Evolutionary conservation across 2,329 filamentous ascomycete genomes (phyloP).

Genomic region (Akanthomyces dipterigenus): DNA sequence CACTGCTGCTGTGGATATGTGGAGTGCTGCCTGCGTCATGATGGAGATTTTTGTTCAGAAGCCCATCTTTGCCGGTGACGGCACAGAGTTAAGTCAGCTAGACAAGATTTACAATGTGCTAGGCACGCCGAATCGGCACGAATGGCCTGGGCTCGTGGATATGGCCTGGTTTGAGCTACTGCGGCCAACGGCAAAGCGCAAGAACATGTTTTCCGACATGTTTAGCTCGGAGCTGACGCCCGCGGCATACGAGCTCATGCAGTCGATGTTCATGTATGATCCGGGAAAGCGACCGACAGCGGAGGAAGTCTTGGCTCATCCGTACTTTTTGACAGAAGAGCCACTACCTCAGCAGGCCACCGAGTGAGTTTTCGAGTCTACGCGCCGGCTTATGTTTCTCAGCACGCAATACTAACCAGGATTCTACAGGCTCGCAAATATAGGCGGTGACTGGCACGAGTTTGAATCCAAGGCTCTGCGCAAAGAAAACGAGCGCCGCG

Average conservation of each 20-base stretch:
- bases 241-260: slow-evolving; percentile 75
- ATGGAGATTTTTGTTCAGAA: slow-evolving; percentile 92
- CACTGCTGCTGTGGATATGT: slow-evolving; percentile 84
- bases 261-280: slow-evolving; percentile 84
- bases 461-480: slow-evolving; percentile 94
- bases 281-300: slow-evolving; percentile 77
- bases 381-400: not conserved
- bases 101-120: slow-evolving; percentile 94
- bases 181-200: slow-evolving; percentile 65
- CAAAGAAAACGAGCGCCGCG: slow-evolving; percentile 73
- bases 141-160: slow-evolving; percentile 87
- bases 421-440: slow-evolving; percentile 56
- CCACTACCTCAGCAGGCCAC: slow-evolving; percentile 69
- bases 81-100: slow-evolving; percentile 89
- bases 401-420: slow-evolving; percentile 22
- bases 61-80: slow-evolving; percentile 92
- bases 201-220: slow-evolving; percentile 72
- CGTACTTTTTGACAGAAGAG: slow-evolving; percentile 81
- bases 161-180: slow-evolving; percentile 97
- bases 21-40: slow-evolving; percentile 95
- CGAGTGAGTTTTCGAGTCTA: slow-evolving; percentile 53
- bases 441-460: slow-evolving; percentile 97
- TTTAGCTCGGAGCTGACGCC: slow-evolving; percentile 73
- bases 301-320: slow-evolving; percentile 74
- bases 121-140: slow-evolving; percentile 74